Evolutionary conservation across 2,329 filamentous ascomycete genomes (phyloP).

Genomic region (Paraconiothyrium sp.): DNA sequence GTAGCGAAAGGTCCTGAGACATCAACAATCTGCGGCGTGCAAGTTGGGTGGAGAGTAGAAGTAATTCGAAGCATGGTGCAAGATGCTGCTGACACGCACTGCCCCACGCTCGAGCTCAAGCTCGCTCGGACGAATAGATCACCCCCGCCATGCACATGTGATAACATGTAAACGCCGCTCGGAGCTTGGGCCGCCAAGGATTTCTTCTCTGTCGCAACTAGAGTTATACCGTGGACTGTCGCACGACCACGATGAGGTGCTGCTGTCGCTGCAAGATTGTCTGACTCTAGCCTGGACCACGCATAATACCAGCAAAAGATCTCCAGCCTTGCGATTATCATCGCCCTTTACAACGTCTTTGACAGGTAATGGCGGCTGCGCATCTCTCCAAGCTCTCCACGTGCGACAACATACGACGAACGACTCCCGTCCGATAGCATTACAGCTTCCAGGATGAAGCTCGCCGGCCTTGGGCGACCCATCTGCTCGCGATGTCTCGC

Average conservation of each 20-base stretch:
- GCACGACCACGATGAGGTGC: not conserved
- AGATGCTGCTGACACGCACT: not conserved
- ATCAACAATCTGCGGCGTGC: not conserved
- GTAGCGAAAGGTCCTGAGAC: not conserved
- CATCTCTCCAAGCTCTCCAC: conserved; percentile 1
- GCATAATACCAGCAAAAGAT: not conserved
- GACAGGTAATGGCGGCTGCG: conserved; percentile 4
- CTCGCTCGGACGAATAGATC: conserved; percentile 5
- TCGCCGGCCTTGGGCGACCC: conserved; percentile 19
- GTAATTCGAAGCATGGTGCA: not conserved
- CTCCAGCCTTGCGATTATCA: not conserved
- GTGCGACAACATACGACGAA: not conserved
- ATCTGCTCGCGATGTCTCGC: not conserved
- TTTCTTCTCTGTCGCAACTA: not conserved
- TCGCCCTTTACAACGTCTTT: not conserved
- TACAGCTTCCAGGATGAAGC: conserved; percentile 7
- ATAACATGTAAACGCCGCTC: not conserved
- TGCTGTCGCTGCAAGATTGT: not conserved
- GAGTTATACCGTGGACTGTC: not conserved
- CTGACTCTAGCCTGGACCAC: too few species aligned
- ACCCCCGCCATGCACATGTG: not conserved
- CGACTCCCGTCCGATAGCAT: not conserved
- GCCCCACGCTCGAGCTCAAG: conserved; percentile 2
- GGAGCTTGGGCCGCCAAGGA: conserved; percentile 2
- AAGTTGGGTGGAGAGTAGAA: not conserved